These are phyloP conservation scores for Xylariaceae sp. DNA, from an alignment of 2,329 filamentous ascomycete species.

Conservation along the genomic window DNA sequence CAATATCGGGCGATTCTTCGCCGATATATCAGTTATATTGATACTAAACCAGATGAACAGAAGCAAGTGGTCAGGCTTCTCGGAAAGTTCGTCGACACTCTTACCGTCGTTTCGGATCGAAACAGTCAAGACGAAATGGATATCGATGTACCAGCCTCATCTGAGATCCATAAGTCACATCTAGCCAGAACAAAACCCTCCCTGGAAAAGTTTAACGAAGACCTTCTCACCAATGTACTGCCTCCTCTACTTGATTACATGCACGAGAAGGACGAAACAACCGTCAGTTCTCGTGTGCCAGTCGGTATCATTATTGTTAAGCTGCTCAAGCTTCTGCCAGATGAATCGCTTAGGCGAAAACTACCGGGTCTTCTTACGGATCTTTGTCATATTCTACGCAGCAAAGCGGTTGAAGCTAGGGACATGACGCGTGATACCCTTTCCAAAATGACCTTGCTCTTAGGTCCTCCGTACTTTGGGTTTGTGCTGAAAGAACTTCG, in stretches of 20 bases:
- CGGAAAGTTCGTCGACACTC: slow-evolving; percentile 73
- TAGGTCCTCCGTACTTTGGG: slow-evolving; percentile 79
- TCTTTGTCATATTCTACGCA: slow-evolving; percentile 87
- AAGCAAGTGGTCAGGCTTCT: slow-evolving; percentile 83
- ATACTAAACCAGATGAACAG: slow-evolving; percentile 74
- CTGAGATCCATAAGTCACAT: slow-evolving; percentile 30
- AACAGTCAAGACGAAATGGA: slow-evolving; percentile 40
- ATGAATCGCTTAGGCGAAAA: slow-evolving; percentile 66
- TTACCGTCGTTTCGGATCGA: slow-evolving; percentile 52
- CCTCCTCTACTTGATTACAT: slow-evolving; percentile 79
- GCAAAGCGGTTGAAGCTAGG: slow-evolving; percentile 80
- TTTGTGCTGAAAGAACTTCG: slow-evolving; percentile 92
- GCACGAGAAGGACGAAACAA: slow-evolving; percentile 90
- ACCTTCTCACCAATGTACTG: slow-evolving; percentile 71
- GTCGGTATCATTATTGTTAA: slow-evolving; percentile 87
- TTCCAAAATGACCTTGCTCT: slow-evolving; percentile 72
- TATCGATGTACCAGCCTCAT: slow-evolving; percentile 32
- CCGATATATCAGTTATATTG: slow-evolving; percentile 78
- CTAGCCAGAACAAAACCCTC: slow-evolving; percentile 65
- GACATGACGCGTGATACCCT: slow-evolving; percentile 89
- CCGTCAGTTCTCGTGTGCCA: slow-evolving; percentile 87
- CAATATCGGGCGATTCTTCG: slow-evolving; percentile 83
- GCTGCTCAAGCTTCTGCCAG: slow-evolving; percentile 74
- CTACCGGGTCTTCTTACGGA: slow-evolving; percentile 85
- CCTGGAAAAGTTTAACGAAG: slow-evolving; percentile 62